Conservation (phyloP, 768 basidiomycete genomes). For the Boletus sp. region DNA sequence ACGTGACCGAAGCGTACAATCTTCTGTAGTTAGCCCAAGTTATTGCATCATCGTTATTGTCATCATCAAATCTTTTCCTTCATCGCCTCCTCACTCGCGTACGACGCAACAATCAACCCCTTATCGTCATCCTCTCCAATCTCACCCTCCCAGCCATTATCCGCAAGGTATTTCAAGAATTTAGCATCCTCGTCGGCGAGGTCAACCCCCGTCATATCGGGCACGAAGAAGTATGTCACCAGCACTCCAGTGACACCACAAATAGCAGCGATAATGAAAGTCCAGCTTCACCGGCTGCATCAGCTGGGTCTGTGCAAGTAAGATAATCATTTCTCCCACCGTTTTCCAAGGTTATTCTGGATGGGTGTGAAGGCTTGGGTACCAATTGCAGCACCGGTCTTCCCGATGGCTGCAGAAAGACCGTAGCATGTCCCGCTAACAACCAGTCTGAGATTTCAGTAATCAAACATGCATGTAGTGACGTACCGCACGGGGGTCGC, state of each 20-base stretch:
- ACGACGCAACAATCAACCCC: conserved; percentile 21
- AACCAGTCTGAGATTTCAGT: not conserved
- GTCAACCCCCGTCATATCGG: conserved; percentile 66
- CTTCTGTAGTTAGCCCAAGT: no score
- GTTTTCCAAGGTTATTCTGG: conserved; percentile 63
- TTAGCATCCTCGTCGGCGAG: conserved; percentile 63
- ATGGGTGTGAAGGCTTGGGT: conserved; percentile 72
- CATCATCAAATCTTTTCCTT: conserved; percentile 9
- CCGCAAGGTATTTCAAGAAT: conserved; percentile 58
- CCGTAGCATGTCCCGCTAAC: conserved; percentile 68
- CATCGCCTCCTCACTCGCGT: conserved; percentile 12
- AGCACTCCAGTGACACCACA: conserved; percentile 62
- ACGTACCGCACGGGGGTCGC: conserved; percentile 60
- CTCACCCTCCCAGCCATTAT: conserved; percentile 64
- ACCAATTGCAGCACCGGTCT: conserved; percentile 70
- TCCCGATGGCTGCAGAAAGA: conserved; percentile 64
- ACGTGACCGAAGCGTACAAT: conserved; percentile 14
- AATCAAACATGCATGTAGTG: not conserved
- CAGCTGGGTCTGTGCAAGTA: not conserved
- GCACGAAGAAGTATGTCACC: conserved; percentile 66
- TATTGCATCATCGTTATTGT: no score
- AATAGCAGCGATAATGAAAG: conserved; percentile 67
- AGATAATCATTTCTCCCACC: conserved; percentile 32
- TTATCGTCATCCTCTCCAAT: conserved; percentile 55
- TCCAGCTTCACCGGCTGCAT: conserved; percentile 44